Conservation (phyloP, 306 rosid species). For the Cyamopsis tetragonoloba region DNA sequence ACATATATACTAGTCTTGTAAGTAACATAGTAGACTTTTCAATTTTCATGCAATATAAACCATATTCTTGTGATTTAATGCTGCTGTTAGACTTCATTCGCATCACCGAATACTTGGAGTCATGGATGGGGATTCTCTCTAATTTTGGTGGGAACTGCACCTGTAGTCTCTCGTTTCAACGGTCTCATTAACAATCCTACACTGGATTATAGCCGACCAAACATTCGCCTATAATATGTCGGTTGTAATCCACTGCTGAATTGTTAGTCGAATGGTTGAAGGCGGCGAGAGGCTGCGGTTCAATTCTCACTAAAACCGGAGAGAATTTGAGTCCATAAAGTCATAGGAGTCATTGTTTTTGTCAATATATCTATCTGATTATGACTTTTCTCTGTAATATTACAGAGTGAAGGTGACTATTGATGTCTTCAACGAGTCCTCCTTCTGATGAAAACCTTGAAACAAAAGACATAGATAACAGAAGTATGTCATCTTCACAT, state of each 20-base stretch:
- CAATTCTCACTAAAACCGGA: too few species aligned
- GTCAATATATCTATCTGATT: background rate
- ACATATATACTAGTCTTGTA: background rate
- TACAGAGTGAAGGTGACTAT: constrained; percentile 35
- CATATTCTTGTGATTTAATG: constrained; percentile 16
- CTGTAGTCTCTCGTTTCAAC: too few species aligned
- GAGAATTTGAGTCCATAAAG: too few species aligned
- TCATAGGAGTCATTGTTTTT: background rate
- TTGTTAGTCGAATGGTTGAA: too few species aligned
- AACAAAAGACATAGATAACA: constrained; percentile 36
- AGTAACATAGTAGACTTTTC: constrained; percentile 21
- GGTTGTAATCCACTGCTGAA: too few species aligned
- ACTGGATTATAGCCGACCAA: too few species aligned
- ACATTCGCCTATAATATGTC: too few species aligned
- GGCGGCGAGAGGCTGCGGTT: too few species aligned
- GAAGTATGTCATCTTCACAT: constrained; percentile 38
- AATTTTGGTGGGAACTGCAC: too few species aligned
- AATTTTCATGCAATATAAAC: constrained; percentile 25
- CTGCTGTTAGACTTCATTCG: background rate
- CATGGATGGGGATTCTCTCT: too few species aligned
- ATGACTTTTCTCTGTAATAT: constrained; percentile 14
- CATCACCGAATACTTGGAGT: too few species aligned
- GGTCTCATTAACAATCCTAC: too few species aligned
- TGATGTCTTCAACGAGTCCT: constrained; percentile 41
- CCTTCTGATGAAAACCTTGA: constrained; percentile 37